These are phyloP conservation scores for Pichia sp. DNA, from an alignment of 1,139 yeast species.

Conservation along the genomic window DNA sequence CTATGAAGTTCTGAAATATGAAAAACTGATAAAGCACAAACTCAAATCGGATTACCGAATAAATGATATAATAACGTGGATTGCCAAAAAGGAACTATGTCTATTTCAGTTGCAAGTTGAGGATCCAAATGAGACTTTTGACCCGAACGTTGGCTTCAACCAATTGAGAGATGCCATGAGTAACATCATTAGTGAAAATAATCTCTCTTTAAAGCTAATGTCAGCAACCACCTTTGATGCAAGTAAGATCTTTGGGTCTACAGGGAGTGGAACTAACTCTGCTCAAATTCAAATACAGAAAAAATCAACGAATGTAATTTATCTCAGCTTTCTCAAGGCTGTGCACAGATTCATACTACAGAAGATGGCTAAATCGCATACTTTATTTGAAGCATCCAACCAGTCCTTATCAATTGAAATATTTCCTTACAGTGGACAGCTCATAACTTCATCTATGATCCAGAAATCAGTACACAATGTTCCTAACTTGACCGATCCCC, in stretches of 20 bases:
- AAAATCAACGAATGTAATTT: conserved; percentile 25
- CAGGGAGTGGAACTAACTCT: background rate
- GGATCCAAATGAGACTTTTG: conserved; percentile 9
- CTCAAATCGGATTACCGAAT: conserved; percentile 23
- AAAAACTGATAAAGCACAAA: conserved; percentile 19
- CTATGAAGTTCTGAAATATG: conserved; percentile 23
- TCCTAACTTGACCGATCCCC: background rate
- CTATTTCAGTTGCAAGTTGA: conserved; percentile 23
- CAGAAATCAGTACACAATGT: conserved; percentile 9
- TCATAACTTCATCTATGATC: conserved; percentile 19
- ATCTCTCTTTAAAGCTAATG: conserved; percentile 19
- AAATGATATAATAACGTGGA: conserved; percentile 22
- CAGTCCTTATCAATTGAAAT: conserved; percentile 19
- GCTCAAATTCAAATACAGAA: conserved; percentile 11
- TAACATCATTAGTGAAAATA: conserved; percentile 23
- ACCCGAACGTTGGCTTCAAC: conserved; percentile 20
- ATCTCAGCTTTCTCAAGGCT: conserved; percentile 28
- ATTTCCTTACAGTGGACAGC: conserved; percentile 26
- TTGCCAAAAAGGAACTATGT: conserved; percentile 26
- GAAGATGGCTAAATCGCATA: conserved; percentile 18
- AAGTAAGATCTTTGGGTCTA: conserved; percentile 6
- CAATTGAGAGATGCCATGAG: conserved; percentile 27
- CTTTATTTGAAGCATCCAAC: conserved; percentile 13
- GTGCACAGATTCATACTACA: conserved; percentile 22
- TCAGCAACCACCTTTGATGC: conserved; percentile 24